These are phyloP conservation scores for Acanthamoeba lenticulata DNA, from an alignment of 208 protist genomes.

Conservation along the genomic window DNA sequence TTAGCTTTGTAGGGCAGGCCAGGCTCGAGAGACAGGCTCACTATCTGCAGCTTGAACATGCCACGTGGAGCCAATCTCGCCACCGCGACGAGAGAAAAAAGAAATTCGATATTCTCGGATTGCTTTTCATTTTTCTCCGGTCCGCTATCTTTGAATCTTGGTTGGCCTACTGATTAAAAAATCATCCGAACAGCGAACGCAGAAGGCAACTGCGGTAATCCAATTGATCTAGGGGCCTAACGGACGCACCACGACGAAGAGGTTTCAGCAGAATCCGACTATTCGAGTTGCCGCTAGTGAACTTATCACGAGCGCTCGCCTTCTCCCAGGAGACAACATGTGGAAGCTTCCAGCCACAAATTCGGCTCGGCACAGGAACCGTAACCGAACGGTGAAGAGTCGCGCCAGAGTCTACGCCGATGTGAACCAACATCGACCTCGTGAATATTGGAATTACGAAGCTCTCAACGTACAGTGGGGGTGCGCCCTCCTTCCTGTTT, in stretches of 20 bases:
- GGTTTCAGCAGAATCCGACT: too few relatives aligned
- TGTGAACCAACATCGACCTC: constrained; percentile 90
- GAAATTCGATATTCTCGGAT: too few relatives aligned
- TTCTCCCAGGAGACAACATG: neutral
- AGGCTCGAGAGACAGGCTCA: constrained; percentile 55
- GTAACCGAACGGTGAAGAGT: constrained; percentile 53
- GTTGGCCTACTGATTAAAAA: too few relatives aligned
- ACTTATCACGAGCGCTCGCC: neutral
- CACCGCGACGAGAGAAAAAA: too few relatives aligned
- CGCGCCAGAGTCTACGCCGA: constrained; percentile 79
- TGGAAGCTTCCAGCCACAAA: constrained; percentile 57
- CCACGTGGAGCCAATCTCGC: too few relatives aligned
- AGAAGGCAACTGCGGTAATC: neutral
- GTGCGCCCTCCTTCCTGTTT: neutral
- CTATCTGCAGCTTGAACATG: constrained; percentile 67
- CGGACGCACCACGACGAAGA: neutral
- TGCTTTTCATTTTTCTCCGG: too few relatives aligned
- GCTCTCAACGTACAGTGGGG: constrained; percentile 91
- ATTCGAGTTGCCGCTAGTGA: neutral
- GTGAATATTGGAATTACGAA: constrained; percentile 97
- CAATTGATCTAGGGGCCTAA: neutral
- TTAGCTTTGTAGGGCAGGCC: constrained; percentile 12
- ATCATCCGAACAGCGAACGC: too few relatives aligned
- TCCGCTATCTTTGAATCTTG: too few relatives aligned
- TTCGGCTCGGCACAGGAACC: constrained; percentile 54